Evolutionary conservation across 345 rosid species (phyloP), one percentile per base, ranked within the genome.

Genomic region (Acer negundo): DNA sequence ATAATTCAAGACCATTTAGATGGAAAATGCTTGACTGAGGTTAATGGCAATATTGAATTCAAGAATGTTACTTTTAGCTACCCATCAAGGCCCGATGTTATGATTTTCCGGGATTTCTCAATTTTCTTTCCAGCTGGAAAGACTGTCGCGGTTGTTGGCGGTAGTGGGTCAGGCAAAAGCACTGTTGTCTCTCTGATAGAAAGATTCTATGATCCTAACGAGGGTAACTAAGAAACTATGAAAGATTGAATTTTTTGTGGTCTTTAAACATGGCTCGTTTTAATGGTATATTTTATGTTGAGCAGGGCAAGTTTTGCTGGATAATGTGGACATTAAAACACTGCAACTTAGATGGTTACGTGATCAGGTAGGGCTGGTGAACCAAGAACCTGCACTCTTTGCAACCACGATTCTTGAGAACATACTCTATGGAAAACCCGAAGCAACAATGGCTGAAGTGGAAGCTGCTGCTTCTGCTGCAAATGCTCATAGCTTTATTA

Each of bases 151-250:
- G 99, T 94, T 7, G 99, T 96, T 79, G 99, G 99, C 64, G 98
- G 99, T 5, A 96, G 99, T 64, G 99, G 99, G 22, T 94, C 98
- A 31, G 99, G 99, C 72, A 96, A 96, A 85, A 96, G 99, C 83
- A 96, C 99, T 22, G 99, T 96, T 72, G 97, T 96, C 77, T 94
- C 99, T 70, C 82, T 96, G 56, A 89, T 96, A 2, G 99, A 96
- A 87, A 86, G 99, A 75, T 96, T 96, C 82, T 96, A 96, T 20
- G 99, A 96, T 86, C 98, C 99, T 62, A 92, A 74, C 81, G 87
- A 84, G 42, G 99, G 99, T 94, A 90, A 88, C 15, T 38, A 53
- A 56, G 69, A 72, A 66, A n/a, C 13, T 72, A 58, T 28, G 72
- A 69, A 70, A 23, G 7, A 19, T 62, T 79, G 31, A 10, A 49